These are phyloP conservation scores for Cardamine chenopodiifolia DNA, from an alignment of 345 rosid species.

Conservation along the genomic window DNA sequence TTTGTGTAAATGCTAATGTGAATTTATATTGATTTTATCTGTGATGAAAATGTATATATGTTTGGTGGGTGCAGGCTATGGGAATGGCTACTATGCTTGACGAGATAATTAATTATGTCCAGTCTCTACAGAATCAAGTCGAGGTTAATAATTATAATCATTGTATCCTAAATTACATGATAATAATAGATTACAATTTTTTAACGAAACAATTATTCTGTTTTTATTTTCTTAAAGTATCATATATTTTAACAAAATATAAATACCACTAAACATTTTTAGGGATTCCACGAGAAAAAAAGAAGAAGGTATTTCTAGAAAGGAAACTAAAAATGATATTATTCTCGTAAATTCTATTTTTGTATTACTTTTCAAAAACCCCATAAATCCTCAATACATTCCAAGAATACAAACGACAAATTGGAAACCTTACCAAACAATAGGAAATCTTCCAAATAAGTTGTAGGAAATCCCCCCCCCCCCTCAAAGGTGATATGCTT, in stretches of 20 bases:
- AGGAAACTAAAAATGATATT: not conserved
- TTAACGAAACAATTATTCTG: not conserved
- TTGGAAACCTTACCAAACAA: not conserved
- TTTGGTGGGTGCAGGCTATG: slow-evolving; percentile 59
- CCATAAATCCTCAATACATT: not conserved
- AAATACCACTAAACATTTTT: not conserved
- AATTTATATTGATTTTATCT: not conserved
- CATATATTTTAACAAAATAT: not conserved
- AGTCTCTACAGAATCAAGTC: slow-evolving; percentile 73
- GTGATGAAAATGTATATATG: slow-evolving; percentile 10
- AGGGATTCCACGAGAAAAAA: not conserved
- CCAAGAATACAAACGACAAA: not conserved
- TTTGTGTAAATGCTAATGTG: not conserved
- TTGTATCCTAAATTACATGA: not conserved
- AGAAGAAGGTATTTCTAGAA: not conserved
- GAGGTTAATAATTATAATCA: slow-evolving; percentile 54
- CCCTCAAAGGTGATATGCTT: not conserved
- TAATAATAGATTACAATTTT: not conserved
- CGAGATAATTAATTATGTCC: slow-evolving; percentile 78
- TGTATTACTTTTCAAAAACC: not conserved
- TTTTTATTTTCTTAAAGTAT: not conserved
- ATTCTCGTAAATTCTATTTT: not conserved
- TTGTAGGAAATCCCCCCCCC: too few relatives aligned
- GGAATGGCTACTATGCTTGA: slow-evolving; percentile 86
- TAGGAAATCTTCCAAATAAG: not conserved